These are phyloP conservation scores for Pogostemon cablin DNA, from an alignment of 257 asterid species.

Conservation along the genomic window DNA sequence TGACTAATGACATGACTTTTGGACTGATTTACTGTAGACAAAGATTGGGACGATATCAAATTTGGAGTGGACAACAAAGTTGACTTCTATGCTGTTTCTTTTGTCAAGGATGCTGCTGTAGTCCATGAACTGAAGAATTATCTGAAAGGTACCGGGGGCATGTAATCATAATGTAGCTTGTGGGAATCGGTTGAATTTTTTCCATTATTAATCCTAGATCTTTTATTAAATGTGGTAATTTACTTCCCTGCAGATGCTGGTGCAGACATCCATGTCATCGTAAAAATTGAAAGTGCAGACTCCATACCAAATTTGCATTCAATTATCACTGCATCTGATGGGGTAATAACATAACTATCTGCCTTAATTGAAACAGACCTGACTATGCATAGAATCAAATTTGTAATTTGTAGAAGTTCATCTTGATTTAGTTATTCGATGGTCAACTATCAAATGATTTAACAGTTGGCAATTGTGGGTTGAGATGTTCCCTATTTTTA, in stretches of 20 bases:
- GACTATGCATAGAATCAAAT: slow-evolving; percentile 3
- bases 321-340: slow-evolving; percentile 92
- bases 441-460: background rate
- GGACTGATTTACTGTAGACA: slow-evolving; percentile 52
- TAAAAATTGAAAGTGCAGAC: slow-evolving; percentile 96
- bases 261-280: slow-evolving; percentile 90
- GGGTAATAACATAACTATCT: slow-evolving; percentile 54
- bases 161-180: background rate
- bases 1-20: slow-evolving; percentile 32
- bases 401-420: slow-evolving; percentile 14
- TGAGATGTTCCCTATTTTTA: slow-evolving; percentile 20
- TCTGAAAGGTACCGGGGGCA: slow-evolving; percentile 57
- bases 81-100: slow-evolving; percentile 93
- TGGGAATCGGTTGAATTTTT: background rate
- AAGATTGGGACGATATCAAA: slow-evolving; percentile 95
- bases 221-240: slow-evolving; percentile 9
- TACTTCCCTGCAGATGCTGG: slow-evolving; percentile 49
- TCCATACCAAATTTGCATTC: slow-evolving; percentile 89
- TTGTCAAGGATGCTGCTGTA: slow-evolving; percentile 93
- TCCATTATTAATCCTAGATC: slow-evolving; percentile 15
- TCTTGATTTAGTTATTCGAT: background rate
- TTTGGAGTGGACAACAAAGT: slow-evolving; percentile 89
- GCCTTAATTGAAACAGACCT: slow-evolving; percentile 14
- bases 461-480: background rate
- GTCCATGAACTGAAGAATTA: slow-evolving; percentile 88